Evolutionary conservation across 208 protist species (phyloP).

Genomic region (Phytomonas serpens): DNA sequence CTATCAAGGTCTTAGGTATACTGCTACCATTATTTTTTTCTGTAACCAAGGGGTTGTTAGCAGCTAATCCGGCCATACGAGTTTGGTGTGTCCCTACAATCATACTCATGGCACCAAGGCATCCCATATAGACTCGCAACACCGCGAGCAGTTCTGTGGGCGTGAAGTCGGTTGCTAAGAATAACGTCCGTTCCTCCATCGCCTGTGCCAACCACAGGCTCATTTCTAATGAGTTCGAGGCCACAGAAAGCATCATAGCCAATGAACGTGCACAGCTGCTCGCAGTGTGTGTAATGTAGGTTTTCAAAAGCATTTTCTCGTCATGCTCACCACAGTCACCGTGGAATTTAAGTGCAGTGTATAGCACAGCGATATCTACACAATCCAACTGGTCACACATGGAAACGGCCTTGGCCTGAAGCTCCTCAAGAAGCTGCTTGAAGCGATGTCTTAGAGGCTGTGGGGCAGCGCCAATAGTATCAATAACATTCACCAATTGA

Average conservation of each 20-base stretch:
- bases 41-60: background rate
- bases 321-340: slow-evolving; percentile 14
- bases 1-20: background rate
- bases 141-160: slow-evolving; percentile 67
- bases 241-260: slow-evolving; percentile 62
- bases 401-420: slow-evolving; percentile 18
- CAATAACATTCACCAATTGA: slow-evolving; percentile 54
- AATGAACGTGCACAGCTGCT: slow-evolving; percentile 53
- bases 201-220: slow-evolving; percentile 31
- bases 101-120: slow-evolving; percentile 29
- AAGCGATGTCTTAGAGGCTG: slow-evolving; percentile 16
- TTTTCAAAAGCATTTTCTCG: slow-evolving; percentile 23
- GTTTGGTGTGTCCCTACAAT: slow-evolving; percentile 10
- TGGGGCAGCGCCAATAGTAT: slow-evolving; percentile 34
- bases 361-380: slow-evolving; percentile 72
- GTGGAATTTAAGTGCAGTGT: slow-evolving; percentile 27
- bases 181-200: slow-evolving; percentile 60
- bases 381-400: slow-evolving; percentile 28
- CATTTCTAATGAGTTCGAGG: slow-evolving; percentile 15
- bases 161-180: slow-evolving; percentile 74
- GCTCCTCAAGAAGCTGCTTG: slow-evolving; percentile 13
- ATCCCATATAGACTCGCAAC: slow-evolving; percentile 50
- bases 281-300: slow-evolving; percentile 24
- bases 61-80: background rate
- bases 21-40: background rate